A percentile compares a stretch with the other conserved stretches of the same genome.
phyloP scores from a whole-genome alignment of 176 grass and related monocot species.

The Aegilops umbellulata region DNA sequence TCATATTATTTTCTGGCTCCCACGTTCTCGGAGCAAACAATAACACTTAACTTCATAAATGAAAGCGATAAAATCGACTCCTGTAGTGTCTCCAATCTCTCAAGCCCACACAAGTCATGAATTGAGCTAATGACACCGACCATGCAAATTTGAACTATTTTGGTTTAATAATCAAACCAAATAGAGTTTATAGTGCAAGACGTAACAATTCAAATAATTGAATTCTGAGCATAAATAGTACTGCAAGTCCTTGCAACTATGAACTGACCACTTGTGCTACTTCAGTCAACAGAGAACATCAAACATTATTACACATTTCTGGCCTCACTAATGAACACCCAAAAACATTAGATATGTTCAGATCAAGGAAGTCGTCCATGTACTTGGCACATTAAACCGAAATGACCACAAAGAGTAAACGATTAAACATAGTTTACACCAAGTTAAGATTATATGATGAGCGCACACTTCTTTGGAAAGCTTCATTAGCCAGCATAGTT shows the following conservation, averaged over 20 bases:
- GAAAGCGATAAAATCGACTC: not conserved
- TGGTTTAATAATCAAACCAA: not conserved
- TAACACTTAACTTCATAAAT: not conserved
- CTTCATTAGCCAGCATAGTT: no score
- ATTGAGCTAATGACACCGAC: not conserved
- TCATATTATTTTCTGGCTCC: not conserved
- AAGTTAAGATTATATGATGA: no score
- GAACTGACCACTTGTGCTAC: slow-evolving; percentile 13
- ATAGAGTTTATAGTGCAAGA: not conserved
- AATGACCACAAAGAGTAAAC: no score
- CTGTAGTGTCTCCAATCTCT: not conserved
- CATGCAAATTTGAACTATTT: not conserved
- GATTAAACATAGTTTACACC: no score
- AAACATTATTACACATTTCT: slow-evolving; percentile 15
- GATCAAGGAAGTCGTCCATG: no score
- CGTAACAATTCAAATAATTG: not conserved
- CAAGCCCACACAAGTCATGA: not conserved
- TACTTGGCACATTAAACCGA: no score
- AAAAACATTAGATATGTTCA: no score
- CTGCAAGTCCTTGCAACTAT: not conserved
- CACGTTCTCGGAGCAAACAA: not conserved
- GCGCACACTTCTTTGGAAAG: no score
- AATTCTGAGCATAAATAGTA: not conserved
- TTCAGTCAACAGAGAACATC: slow-evolving; percentile 20
- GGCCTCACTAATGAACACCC: not conserved